Evolutionary conservation across 768 basidiomycete genomes (phyloP).

Genomic region (Tricholoma furcatifolium): DNA sequence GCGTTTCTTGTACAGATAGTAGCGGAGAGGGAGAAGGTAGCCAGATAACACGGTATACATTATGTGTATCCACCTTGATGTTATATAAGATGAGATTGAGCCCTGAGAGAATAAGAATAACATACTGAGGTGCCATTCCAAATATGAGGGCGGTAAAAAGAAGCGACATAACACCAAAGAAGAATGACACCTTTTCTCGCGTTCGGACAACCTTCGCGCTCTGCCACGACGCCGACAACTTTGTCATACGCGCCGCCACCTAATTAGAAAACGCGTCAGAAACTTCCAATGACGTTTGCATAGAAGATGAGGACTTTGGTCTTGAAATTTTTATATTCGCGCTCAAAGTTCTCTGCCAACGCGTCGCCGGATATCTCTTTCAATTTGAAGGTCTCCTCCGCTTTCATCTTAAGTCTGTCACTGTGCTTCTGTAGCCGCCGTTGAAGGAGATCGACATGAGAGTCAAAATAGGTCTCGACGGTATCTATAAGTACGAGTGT

Average conservation of each 20-base stretch:
- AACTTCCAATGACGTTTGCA: not conserved
- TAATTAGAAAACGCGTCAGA: constrained; percentile 27
- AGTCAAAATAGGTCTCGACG: constrained; percentile 93
- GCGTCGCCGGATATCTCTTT: constrained; percentile 61
- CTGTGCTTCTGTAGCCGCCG: constrained; percentile 85
- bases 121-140: constrained; percentile 83
- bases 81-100: constrained; percentile 12
- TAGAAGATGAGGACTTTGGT: constrained; percentile 59
- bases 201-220: constrained; percentile 86
- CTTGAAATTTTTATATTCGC: constrained; percentile 84
- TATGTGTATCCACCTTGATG: constrained; percentile 80
- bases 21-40: constrained; percentile 80
- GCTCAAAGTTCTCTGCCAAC: constrained; percentile 76
- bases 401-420: constrained; percentile 77
- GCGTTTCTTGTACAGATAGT: constrained; percentile 87
- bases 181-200: constrained; percentile 86
- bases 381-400: constrained; percentile 79
- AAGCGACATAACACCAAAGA: constrained; percentile 90
- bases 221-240: constrained; percentile 84
- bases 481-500: constrained; percentile 66
- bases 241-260: constrained; percentile 80
- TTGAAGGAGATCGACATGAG: constrained; percentile 79
- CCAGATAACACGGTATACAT: constrained; percentile 78
- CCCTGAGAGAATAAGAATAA: constrained; percentile 22
- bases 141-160: constrained; percentile 84